phyloP scores from a whole-genome alignment of 2,329 filamentous ascomycete species.

The Calonectria crousiana region DNA sequence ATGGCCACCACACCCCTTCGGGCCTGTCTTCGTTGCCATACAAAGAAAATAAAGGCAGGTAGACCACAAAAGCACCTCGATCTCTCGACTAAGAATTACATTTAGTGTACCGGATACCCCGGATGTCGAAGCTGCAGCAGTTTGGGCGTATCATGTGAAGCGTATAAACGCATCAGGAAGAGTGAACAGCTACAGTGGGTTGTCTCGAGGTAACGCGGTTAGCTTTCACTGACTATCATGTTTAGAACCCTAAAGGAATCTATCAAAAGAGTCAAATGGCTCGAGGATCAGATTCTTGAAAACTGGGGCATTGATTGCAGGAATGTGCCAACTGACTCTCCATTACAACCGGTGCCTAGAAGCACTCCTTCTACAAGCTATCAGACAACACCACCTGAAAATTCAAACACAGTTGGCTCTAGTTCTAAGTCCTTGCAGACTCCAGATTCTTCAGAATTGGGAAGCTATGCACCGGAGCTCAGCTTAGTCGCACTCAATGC shows the following conservation, averaged over 20 bases:
- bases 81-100: background rate
- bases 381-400: background rate
- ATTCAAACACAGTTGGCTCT: too few species aligned
- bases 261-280: background rate
- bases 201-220: background rate
- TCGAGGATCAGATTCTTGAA: background rate
- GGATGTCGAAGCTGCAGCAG: background rate
- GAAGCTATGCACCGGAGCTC: constrained; percentile 1
- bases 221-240: background rate
- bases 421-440: background rate
- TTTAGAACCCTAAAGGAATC: background rate
- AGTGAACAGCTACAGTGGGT: background rate
- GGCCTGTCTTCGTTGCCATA: constrained; percentile 5
- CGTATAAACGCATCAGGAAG: background rate
- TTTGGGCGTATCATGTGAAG: background rate
- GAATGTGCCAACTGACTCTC: background rate
- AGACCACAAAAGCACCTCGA: too few species aligned
- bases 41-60: constrained; percentile 9
- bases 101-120: background rate
- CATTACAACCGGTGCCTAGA: background rate
- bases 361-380: background rate
- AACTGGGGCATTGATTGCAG: background rate
- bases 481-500: constrained; percentile 19
- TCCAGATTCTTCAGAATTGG: background rate
- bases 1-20: background rate